Evolutionary conservation across 2,329 filamentous ascomycete species (phyloP).

Genomic region (Moelleriella libera): DNA sequence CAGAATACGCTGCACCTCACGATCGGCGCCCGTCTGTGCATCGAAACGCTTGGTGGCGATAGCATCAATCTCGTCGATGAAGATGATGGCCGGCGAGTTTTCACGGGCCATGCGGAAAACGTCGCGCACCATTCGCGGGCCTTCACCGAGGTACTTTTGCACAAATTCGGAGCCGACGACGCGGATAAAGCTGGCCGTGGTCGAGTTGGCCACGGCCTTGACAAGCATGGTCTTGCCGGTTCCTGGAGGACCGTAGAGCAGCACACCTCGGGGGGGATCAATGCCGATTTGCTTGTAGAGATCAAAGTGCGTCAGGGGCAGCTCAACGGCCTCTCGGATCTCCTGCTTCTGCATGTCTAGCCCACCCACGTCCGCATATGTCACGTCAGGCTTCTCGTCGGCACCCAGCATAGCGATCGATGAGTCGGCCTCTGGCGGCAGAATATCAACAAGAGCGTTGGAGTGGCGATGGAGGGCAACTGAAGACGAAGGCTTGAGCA

Average conservation of each 20-base stretch:
- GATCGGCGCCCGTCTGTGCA: conserved; percentile 91
- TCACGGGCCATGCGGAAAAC: conserved; percentile 98
- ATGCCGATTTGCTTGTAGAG: conserved; percentile 99
- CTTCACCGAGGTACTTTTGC: conserved; percentile 96
- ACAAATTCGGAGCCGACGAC: conserved; percentile 98
- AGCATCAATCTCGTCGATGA: conserved; percentile 98
- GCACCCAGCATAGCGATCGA: conserved; percentile 96
- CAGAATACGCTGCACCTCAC: conserved; percentile 96
- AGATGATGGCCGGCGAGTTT: conserved; percentile 97
- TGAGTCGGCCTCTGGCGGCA: conserved; percentile 96
- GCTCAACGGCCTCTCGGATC: conserved; percentile 92
- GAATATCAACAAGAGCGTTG: conserved; percentile 94
- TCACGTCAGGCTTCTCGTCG: conserved; percentile 96
- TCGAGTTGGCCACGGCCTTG: conserved; percentile 97
- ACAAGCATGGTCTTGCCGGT: conserved; percentile 96
- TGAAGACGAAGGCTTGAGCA: conserved; percentile 94
- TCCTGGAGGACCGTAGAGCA: conserved; percentile 90
- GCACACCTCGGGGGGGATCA: conserved; percentile 88
- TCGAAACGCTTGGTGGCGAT: conserved; percentile 99
- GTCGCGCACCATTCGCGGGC: conserved; percentile 95
- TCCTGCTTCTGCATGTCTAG: conserved; percentile 99
- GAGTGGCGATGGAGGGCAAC: conserved; percentile 97
- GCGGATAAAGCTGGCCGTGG: conserved; percentile 94
- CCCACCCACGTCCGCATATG: conserved; percentile 93
- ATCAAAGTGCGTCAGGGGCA: conserved; percentile 94